These are phyloP conservation scores for Phlebopus sp. DNA, from an alignment of 1,284 basidiomycete species.

Conservation along the genomic window DNA sequence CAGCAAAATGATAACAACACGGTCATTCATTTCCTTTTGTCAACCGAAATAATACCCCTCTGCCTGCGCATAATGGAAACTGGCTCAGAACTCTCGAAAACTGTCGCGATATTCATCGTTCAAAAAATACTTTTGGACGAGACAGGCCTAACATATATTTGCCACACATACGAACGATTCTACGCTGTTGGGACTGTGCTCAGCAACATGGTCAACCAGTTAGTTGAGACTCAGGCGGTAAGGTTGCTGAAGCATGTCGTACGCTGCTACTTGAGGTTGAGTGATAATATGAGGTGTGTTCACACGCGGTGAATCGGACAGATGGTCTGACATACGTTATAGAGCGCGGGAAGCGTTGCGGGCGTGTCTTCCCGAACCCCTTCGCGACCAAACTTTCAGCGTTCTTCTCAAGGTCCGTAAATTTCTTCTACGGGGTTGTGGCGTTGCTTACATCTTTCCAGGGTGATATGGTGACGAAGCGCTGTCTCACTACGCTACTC, in stretches of 20 bases:
- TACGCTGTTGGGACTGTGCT: slow-evolving; percentile 98
- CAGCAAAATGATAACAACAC: slow-evolving; percentile 99
- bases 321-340: slow-evolving; percentile 12
- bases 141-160: slow-evolving; percentile 97
- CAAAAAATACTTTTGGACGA: slow-evolving; percentile 99
- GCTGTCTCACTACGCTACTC: slow-evolving; percentile 92
- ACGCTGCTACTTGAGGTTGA: slow-evolving; percentile 92
- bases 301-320: slow-evolving; percentile 8
- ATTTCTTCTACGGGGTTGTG: not conserved
- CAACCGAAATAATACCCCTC: slow-evolving; percentile 99
- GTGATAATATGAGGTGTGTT: slow-evolving; percentile 89
- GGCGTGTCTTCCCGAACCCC: slow-evolving; percentile 95
- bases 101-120: slow-evolving; percentile 99
- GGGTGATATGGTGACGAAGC: slow-evolving; percentile 96
- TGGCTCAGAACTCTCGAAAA: slow-evolving; percentile 98
- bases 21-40: slow-evolving; percentile 98
- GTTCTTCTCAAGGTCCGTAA: slow-evolving; percentile 75
- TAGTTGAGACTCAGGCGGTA: slow-evolving; percentile 97
- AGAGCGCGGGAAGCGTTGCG: slow-evolving; percentile 95
- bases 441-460: slow-evolving; percentile 30
- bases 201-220: slow-evolving; percentile 97
- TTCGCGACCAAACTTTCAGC: slow-evolving; percentile 93
- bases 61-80: slow-evolving; percentile 99
- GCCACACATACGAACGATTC: slow-evolving; percentile 99
- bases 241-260: slow-evolving; percentile 97